Percentiles rank a stretch among this genome's conserved stretches.
Evolutionary conservation across 1,284 basidiomycete genomes (phyloP).

Genomic region (Macrocystidia cucumis): DNA sequence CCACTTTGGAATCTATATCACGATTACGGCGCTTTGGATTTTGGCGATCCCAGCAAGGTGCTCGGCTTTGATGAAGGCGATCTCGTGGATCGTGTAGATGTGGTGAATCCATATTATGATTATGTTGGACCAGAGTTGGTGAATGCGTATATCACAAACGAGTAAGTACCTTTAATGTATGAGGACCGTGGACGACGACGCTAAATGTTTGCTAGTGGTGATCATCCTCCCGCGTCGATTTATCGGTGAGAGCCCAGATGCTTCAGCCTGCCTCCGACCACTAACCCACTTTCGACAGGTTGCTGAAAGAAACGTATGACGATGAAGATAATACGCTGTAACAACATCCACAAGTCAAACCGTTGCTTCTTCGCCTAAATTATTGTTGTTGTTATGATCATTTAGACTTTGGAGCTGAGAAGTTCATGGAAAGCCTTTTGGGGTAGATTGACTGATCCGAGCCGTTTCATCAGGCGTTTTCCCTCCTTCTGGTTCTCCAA

Average conservation of each 20-base stretch:
- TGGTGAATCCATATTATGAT: conserved; percentile 90
- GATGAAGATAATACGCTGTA: conserved; percentile 76
- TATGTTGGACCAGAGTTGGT: conserved; percentile 90
- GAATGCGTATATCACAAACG: conserved; percentile 94
- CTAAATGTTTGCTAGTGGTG: conserved; percentile 49
- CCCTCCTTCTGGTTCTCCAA: conserved; percentile 91
- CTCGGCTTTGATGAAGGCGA: conserved; percentile 75
- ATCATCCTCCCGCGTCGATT: conserved; percentile 88
- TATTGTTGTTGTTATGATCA: conserved; percentile 11
- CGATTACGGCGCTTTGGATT: conserved; percentile 82
- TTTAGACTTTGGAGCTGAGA: conserved; percentile 41
- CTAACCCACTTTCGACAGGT: conserved; percentile 24
- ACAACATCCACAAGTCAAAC: conserved; percentile 11
- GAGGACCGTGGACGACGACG: conserved; percentile 5
- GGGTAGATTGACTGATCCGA: conserved; percentile 84
- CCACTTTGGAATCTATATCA: conserved; percentile 92
- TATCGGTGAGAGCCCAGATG: conserved; percentile 48
- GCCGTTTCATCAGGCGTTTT: conserved; percentile 78
- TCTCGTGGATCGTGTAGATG: conserved; percentile 79
- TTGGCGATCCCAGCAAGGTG: conserved; percentile 80
- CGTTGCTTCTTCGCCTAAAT: conserved; percentile 11
- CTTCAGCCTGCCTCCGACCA: conserved; percentile 10
- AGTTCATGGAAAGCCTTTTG: conserved; percentile 91
- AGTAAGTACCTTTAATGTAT: conserved; percentile 49
- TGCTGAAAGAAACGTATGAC: conserved; percentile 89